These are phyloP conservation scores for Telfairia occidentalis DNA, from an alignment of 331 rosid genomes.

Conservation along the genomic window DNA sequence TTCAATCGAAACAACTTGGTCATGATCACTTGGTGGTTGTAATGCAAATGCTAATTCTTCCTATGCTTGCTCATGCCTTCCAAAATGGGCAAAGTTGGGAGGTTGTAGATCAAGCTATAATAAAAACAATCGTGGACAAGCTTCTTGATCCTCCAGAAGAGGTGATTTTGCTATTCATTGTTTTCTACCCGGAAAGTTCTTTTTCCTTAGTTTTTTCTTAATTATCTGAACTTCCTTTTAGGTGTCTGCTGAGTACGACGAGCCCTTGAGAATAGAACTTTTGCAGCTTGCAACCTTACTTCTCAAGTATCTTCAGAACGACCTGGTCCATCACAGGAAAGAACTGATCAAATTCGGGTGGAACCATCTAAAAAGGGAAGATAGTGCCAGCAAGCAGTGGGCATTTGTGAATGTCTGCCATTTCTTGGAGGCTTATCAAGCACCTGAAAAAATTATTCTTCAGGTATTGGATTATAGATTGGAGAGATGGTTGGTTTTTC, in stretches of 20 bases:
- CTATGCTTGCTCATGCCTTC: conserved; percentile 98
- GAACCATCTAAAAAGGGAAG: conserved; percentile 99
- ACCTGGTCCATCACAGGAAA: conserved; percentile 93
- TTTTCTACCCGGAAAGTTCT: neutral
- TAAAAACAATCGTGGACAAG: conserved; percentile 93
- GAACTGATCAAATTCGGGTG: conserved; percentile 97
- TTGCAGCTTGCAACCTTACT: conserved; percentile 97
- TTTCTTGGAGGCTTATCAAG: conserved; percentile 97
- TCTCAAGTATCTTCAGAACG: conserved; percentile 92
- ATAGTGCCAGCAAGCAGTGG: conserved; percentile 99
- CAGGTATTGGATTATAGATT: conserved; percentile 43
- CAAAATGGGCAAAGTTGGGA: conserved; percentile 97
- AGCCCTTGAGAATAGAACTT: conserved; percentile 86
- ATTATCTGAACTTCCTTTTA: conserved; percentile 23
- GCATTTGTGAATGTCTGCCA: conserved; percentile 99
- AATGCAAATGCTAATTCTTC: conserved; percentile 99
- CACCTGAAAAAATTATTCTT: conserved; percentile 96
- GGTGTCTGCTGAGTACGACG: conserved; percentile 99
- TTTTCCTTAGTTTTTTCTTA: conserved; percentile 14
- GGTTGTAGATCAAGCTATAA: conserved; percentile 76
- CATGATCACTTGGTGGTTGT: conserved; percentile 89
- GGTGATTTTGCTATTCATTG: conserved; percentile 32
- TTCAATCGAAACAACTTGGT: conserved; percentile 79
- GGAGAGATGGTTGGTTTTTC: neutral
- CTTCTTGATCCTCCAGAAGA: conserved; percentile 99